Conservation (phyloP, 208 protist genomes). For the Wallacemonas rigidus region DNA sequence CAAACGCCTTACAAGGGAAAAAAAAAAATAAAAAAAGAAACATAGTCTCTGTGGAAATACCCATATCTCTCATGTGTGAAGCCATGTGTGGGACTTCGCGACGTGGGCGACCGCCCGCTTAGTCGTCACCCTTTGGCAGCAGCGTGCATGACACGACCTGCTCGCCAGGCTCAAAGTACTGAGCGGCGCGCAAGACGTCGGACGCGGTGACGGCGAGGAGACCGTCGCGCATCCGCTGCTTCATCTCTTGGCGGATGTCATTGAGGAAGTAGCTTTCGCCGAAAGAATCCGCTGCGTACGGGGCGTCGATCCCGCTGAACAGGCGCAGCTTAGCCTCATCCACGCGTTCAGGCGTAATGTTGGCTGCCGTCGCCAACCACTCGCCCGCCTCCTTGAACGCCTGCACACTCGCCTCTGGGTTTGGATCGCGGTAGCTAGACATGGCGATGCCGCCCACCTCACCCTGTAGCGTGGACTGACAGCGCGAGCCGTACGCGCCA, state of each 20-base stretch:
- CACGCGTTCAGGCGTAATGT: constrained; percentile 64
- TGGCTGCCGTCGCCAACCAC: constrained; percentile 60
- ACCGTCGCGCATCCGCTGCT: constrained; percentile 78
- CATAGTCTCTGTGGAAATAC: neutral
- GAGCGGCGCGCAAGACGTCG: constrained; percentile 58
- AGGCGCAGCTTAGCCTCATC: constrained; percentile 89
- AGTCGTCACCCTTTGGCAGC: constrained; percentile 8
- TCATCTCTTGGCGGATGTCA: constrained; percentile 60
- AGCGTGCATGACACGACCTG: constrained; percentile 7
- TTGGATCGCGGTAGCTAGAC: constrained; percentile 91
- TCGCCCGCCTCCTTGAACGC: constrained; percentile 70
- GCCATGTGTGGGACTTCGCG: no score
- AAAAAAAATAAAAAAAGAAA: constrained; percentile 15
- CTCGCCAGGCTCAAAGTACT: constrained; percentile 45
- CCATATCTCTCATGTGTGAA: no score
- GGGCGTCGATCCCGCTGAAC: constrained; percentile 86
- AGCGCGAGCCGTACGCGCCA: constrained; percentile 84
- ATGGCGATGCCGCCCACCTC: constrained; percentile 83
- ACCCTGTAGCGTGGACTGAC: constrained; percentile 63
- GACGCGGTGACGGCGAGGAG: constrained; percentile 65
- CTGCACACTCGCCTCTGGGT: constrained; percentile 55
- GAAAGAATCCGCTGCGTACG: constrained; percentile 81
- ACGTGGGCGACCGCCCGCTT: no score
- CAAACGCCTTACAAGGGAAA: constrained; percentile 12
- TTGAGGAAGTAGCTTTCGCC: constrained; percentile 84